A percentile compares a stretch with the other conserved stretches of the same genome.
phyloP scores from a whole-genome alignment of 495 filamentous ascomycete genomes.

The Aspergillus egyptiacus region DNA sequence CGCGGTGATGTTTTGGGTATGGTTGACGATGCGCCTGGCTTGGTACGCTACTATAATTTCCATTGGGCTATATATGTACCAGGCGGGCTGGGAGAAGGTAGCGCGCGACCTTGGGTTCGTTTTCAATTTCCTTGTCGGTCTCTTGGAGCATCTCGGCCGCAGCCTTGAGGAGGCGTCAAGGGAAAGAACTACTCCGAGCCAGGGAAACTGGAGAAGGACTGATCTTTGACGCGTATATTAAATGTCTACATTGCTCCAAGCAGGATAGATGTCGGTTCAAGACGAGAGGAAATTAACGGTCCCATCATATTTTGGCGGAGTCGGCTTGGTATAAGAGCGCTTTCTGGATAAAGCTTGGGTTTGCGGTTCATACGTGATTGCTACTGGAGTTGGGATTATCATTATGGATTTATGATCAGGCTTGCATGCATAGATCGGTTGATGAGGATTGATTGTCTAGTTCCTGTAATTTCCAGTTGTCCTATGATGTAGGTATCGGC shows the following conservation, averaged over 20 bases:
- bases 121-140: conserved; percentile 48
- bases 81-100: conserved; percentile 56
- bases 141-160: conserved; percentile 46
- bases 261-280: not conserved
- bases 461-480: not conserved
- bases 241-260: no score
- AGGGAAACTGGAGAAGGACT: not conserved
- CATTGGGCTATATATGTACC: conserved; percentile 51
- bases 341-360: not conserved
- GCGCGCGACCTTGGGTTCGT: conserved; percentile 53
- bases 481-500: not conserved
- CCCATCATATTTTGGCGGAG: not conserved
- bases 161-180: not conserved
- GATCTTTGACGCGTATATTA: not conserved
- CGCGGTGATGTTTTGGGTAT: conserved; percentile 68
- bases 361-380: not conserved
- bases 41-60: conserved; percentile 53
- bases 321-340: not conserved
- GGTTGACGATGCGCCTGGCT: conserved; percentile 48
- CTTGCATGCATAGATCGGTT: not conserved
- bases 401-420: not conserved
- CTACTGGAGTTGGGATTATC: not conserved
- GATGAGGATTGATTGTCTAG: not conserved
- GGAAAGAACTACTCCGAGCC: not conserved
- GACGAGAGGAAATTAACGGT: not conserved